A percentile compares a stretch with the other conserved stretches of the same genome.
phyloP scores from a whole-genome alignment of 2,329 filamentous ascomycete species.

The Pseudogymnoascus sp. region DNA sequence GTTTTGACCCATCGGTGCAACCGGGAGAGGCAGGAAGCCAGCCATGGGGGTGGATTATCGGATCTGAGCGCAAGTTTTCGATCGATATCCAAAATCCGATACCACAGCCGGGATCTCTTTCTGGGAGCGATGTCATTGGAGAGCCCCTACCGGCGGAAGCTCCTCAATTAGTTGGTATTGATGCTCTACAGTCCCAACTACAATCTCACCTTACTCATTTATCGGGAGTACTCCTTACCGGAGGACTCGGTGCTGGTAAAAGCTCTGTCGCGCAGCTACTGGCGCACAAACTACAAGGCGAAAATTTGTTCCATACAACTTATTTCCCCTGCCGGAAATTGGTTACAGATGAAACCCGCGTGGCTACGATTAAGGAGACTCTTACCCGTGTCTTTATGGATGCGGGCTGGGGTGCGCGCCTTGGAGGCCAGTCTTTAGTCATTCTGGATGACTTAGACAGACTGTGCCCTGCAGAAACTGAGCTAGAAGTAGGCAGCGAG shows the following conservation, averaged over 20 bases:
- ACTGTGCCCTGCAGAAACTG: constrained; percentile 86
- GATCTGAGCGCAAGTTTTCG: constrained; percentile 62
- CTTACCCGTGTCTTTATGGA: constrained; percentile 76
- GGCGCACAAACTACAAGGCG: constrained; percentile 61
- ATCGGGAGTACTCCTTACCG: constrained; percentile 83
- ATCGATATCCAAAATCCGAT: constrained; percentile 72
- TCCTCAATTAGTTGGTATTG: constrained; percentile 71
- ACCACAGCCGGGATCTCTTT: constrained; percentile 50
- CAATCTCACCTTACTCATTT: constrained; percentile 70
- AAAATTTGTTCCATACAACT: constrained; percentile 69
- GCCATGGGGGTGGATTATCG: constrained; percentile 60
- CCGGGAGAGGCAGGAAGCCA: constrained; percentile 38
- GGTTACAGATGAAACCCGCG: constrained; percentile 81
- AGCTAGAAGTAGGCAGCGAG: constrained; percentile 86
- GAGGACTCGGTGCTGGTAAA: constrained; percentile 85
- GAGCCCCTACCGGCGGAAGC: constrained; percentile 44
- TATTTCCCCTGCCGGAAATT: constrained; percentile 84
- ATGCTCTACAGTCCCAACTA: constrained; percentile 63
- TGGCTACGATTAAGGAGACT: constrained; percentile 85
- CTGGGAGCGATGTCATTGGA: constrained; percentile 38
- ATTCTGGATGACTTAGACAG: constrained; percentile 90
- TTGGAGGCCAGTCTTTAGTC: constrained; percentile 75
- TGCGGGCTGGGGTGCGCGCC: constrained; percentile 82
- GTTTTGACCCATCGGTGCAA: constrained; percentile 57
- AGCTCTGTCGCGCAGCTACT: constrained; percentile 70